phyloP scores from a whole-genome alignment of 1,284 basidiomycete species.

The Cyathus olla region DNA sequence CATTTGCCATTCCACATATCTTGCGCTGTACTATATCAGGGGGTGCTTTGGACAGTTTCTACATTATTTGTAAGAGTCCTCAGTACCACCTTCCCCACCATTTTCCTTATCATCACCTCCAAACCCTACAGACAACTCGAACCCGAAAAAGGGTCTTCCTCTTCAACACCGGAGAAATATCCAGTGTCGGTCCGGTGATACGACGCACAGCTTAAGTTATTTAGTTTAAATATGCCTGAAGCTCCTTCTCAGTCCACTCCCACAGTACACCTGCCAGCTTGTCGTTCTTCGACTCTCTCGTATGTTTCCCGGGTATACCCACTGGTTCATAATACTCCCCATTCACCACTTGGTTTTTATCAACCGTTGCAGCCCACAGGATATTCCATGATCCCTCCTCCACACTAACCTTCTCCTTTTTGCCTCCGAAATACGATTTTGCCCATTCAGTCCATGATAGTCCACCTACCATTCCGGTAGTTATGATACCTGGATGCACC shows the following conservation, averaged over 20 bases:
- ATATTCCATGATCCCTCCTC: neutral
- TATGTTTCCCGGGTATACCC: neutral
- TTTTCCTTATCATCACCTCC: too few species aligned
- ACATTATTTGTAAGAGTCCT: too few species aligned
- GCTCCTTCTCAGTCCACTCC: slow-evolving; percentile 1
- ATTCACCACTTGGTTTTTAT: neutral
- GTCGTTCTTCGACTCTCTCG: neutral
- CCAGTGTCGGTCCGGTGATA: too few species aligned
- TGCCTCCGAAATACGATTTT: neutral
- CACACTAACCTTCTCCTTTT: neutral
- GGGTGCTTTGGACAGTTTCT: too few species aligned
- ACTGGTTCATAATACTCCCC: slow-evolving; percentile 2
- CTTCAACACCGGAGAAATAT: too few species aligned
- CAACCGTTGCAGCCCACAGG: neutral
- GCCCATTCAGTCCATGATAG: neutral
- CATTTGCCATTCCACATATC: too few species aligned
- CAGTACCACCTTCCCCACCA: too few species aligned
- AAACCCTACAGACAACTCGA: too few species aligned
- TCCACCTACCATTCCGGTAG: neutral
- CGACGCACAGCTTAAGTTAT: too few species aligned
- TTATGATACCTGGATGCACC: slow-evolving; percentile 1
- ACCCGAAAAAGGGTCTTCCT: too few species aligned
- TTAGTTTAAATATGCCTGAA: neutral
- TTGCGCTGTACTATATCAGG: too few species aligned
- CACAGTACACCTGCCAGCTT: slow-evolving; percentile 3